phyloP scores from a whole-genome alignment of 2,329 filamentous ascomycete species.

The Bipolaris bicolor region DNA sequence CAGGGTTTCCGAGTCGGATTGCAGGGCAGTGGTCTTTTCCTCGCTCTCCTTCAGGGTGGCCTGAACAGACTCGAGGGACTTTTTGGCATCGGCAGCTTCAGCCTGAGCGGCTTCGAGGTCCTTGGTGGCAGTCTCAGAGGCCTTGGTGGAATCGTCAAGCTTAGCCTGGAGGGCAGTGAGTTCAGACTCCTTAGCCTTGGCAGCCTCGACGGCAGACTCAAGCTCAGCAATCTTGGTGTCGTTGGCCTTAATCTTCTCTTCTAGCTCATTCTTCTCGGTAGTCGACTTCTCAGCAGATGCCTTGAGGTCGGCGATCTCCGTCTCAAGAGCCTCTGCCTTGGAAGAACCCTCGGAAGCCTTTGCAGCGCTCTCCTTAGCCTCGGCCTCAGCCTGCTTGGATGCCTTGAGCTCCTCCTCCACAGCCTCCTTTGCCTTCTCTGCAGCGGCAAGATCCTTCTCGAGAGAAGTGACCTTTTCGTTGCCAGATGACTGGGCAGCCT shows the following conservation, averaged over 20 bases:
- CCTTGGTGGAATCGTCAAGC: slow-evolving; percentile 23
- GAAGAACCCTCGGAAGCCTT: slow-evolving; percentile 24
- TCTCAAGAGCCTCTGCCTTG: slow-evolving; percentile 23
- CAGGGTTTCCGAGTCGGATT: slow-evolving; percentile 21
- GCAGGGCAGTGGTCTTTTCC: slow-evolving; percentile 20
- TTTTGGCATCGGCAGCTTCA: slow-evolving; percentile 22
- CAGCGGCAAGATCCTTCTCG: slow-evolving; percentile 32
- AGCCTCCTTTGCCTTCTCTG: slow-evolving; percentile 28
- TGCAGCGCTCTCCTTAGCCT: slow-evolving; percentile 24
- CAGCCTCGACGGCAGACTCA: slow-evolving; percentile 24
- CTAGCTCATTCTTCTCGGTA: slow-evolving; percentile 28
- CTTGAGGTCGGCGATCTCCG: slow-evolving; percentile 33
- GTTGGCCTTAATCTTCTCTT: slow-evolving; percentile 34
- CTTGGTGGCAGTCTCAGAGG: slow-evolving; percentile 20
- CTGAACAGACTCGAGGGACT: slow-evolving; percentile 16
- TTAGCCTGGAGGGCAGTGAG: slow-evolving; percentile 26
- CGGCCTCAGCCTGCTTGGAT: slow-evolving; percentile 22
- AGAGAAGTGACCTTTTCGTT: slow-evolving; percentile 36
- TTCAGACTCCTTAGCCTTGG: slow-evolving; percentile 26
- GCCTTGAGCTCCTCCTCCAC: slow-evolving; percentile 31
- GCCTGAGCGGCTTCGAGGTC: slow-evolving; percentile 28
- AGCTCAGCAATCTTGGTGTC: slow-evolving; percentile 32
- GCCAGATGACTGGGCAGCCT: slow-evolving; percentile 29
- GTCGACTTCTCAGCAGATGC: slow-evolving; percentile 29
- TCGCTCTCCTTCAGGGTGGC: slow-evolving; percentile 23